These are phyloP conservation scores for Ceratocystis huliohia DNA, from an alignment of 2,329 filamentous ascomycete genomes.

Conservation along the genomic window DNA sequence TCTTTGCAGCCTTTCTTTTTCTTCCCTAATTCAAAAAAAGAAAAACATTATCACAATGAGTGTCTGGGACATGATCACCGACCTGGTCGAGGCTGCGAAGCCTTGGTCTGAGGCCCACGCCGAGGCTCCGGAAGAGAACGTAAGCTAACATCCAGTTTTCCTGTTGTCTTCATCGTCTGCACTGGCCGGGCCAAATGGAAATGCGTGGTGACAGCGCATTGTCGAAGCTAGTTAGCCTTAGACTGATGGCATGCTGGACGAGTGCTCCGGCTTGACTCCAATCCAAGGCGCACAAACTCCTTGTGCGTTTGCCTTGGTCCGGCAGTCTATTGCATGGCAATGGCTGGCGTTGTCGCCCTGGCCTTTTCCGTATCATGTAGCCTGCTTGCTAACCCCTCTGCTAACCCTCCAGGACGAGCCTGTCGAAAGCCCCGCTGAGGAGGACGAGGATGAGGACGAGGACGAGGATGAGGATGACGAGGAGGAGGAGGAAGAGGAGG, in stretches of 20 bases:
- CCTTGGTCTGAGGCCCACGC: conserved; percentile 54
- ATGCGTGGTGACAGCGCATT: background rate
- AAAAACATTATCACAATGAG: conserved; percentile 40
- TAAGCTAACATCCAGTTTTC: conserved; percentile 25
- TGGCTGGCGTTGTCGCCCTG: no score
- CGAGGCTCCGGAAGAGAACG: conserved; percentile 53
- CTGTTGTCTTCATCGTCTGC: no score
- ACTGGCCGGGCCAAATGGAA: background rate
- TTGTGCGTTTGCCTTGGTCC: no score
- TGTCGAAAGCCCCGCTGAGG: conserved; percentile 27
- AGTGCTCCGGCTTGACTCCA: background rate
- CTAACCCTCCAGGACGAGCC: conserved; percentile 23
- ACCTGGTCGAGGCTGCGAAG: conserved; percentile 51
- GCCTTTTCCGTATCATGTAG: no score
- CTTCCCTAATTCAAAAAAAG: conserved; percentile 11
- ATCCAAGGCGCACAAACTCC: no score
- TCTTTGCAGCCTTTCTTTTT: conserved; percentile 9
- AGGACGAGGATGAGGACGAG: conserved; percentile 40
- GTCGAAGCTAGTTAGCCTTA: background rate
- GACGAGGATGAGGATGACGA: conserved; percentile 50
- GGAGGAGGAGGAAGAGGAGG: conserved; percentile 68
- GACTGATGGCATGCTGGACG: no score
- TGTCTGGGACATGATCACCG: conserved; percentile 52
- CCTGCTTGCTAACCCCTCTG: conserved; percentile 27
- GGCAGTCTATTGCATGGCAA: background rate